Evolutionary conservation across 257 asterid genomes (phyloP).

Genomic region (Scutellaria barbata): DNA sequence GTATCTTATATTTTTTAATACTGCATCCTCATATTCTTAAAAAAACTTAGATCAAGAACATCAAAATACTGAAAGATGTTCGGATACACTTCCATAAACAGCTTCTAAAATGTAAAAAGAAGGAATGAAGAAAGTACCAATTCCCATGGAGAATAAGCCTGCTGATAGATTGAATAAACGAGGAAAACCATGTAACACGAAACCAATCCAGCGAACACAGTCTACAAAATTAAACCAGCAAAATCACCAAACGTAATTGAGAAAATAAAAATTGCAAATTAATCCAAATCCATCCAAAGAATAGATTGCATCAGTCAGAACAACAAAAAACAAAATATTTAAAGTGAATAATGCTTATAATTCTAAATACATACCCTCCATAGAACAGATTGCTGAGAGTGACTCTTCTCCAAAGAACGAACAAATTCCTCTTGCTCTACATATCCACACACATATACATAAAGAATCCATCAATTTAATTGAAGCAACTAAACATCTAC

Average conservation of each 20-base stretch:
- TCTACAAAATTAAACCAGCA: slow-evolving; percentile 41
- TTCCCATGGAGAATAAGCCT: slow-evolving; percentile 85
- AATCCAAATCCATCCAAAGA: slow-evolving; percentile 14
- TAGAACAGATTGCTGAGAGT: slow-evolving; percentile 70
- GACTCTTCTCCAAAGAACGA: slow-evolving; percentile 74
- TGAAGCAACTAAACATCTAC: too few relatives aligned
- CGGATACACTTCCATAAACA: background rate
- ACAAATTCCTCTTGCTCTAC: slow-evolving; percentile 91
- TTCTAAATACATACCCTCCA: slow-evolving; percentile 66
- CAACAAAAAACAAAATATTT: too few relatives aligned
- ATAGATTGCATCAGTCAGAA: slow-evolving; percentile 13
- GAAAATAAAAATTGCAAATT: background rate
- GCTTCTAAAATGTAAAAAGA: background rate
- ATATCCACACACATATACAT: slow-evolving; percentile 22
- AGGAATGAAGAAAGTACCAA: slow-evolving; percentile 53
- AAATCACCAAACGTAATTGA: background rate
- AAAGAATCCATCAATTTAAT: background rate
- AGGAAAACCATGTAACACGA: slow-evolving; percentile 65
- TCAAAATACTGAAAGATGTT: background rate
- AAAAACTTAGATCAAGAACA: slow-evolving; percentile 3
- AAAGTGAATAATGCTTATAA: background rate
- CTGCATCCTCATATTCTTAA: background rate
- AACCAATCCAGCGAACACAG: slow-evolving; percentile 69
- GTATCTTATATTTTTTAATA: background rate
- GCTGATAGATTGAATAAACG: slow-evolving; percentile 72